Evolutionary conservation across 176 grass and related monocot genomes (phyloP).

Genomic region (Hordeum marinum): DNA sequence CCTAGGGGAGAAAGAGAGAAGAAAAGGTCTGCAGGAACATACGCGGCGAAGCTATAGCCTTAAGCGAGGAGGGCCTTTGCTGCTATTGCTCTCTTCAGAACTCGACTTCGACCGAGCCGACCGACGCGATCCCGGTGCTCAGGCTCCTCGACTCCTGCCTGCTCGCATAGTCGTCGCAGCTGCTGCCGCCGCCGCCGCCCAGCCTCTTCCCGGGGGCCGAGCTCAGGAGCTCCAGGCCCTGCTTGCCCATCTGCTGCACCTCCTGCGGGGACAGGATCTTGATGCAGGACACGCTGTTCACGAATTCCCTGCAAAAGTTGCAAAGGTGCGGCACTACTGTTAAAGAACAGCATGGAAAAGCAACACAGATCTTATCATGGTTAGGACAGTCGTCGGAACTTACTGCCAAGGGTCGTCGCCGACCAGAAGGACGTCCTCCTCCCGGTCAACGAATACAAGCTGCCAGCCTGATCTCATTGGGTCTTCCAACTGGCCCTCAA

Average conservation of each 20-base stretch:
- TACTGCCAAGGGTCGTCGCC: slow-evolving; percentile 98
- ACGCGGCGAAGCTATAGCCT: neutral
- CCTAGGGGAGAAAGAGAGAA: neutral
- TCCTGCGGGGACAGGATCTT: slow-evolving; percentile 95
- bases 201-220: slow-evolving; percentile 47
- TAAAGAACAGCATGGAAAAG: neutral
- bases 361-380: neutral
- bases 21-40: slow-evolving; percentile 2
- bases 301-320: slow-evolving; percentile 74
- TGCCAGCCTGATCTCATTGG: slow-evolving; percentile 99
- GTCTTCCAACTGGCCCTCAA: slow-evolving; percentile 94
- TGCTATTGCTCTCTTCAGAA: slow-evolving; percentile 40
- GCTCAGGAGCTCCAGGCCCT: slow-evolving; percentile 62
- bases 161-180: slow-evolving; percentile 68
- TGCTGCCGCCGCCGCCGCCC: slow-evolving; percentile 29
- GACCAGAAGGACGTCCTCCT: slow-evolving; percentile 90
- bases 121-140: slow-evolving; percentile 64
- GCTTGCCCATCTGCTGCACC: slow-evolving; percentile 93
- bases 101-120: slow-evolving; percentile 77
- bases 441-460: slow-evolving; percentile 99
- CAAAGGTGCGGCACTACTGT: neutral
- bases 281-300: slow-evolving; percentile 87
- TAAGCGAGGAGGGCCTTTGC: neutral
- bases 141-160: slow-evolving; percentile 74
- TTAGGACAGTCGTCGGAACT: neutral